Evolutionary conservation across 2,329 filamentous ascomycete species (phyloP).

Genomic region (Calycina marina): DNA sequence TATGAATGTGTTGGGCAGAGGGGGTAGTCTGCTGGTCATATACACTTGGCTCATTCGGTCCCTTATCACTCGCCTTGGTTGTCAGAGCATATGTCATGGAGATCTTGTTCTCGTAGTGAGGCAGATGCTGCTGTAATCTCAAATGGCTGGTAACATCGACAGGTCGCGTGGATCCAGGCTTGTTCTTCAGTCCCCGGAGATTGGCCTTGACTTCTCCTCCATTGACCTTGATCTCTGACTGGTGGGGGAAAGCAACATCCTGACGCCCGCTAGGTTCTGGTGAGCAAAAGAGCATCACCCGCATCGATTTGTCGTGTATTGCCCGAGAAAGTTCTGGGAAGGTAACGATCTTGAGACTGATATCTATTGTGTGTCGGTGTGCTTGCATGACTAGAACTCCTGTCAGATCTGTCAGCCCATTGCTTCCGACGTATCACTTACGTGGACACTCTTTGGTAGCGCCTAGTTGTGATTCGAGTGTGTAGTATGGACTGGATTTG

Average conservation of each 20-base stretch:
- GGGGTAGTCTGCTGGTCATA: slow-evolving; percentile 5
- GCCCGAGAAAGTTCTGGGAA: slow-evolving; percentile 22
- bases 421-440: slow-evolving; percentile 28
- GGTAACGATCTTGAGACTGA: slow-evolving; percentile 41
- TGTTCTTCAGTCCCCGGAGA: slow-evolving; percentile 86
- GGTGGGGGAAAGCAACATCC: slow-evolving; percentile 80
- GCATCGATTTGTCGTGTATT: slow-evolving; percentile 25
- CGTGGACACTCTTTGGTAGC: slow-evolving; percentile 56
- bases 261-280: slow-evolving; percentile 45
- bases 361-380: slow-evolving; percentile 32
- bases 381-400: slow-evolving; percentile 19
- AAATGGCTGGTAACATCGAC: slow-evolving; percentile 76
- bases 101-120: slow-evolving; percentile 59
- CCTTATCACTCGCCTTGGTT: slow-evolving; percentile 49
- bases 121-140: slow-evolving; percentile 49
- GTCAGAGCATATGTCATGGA: slow-evolving; percentile 88
- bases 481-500: slow-evolving; percentile 78
- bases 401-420: slow-evolving; percentile 3
- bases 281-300: slow-evolving; percentile 75
- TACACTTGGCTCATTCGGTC: slow-evolving; percentile 5
- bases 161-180: slow-evolving; percentile 84
- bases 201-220: slow-evolving; percentile 83
- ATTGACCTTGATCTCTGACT: slow-evolving; percentile 87
- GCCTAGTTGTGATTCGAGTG: slow-evolving; percentile 50
- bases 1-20: slow-evolving; percentile 2